phyloP scores from a whole-genome alignment of 352 stramenopile species.

The Saprolegnia parasitica region DNA sequence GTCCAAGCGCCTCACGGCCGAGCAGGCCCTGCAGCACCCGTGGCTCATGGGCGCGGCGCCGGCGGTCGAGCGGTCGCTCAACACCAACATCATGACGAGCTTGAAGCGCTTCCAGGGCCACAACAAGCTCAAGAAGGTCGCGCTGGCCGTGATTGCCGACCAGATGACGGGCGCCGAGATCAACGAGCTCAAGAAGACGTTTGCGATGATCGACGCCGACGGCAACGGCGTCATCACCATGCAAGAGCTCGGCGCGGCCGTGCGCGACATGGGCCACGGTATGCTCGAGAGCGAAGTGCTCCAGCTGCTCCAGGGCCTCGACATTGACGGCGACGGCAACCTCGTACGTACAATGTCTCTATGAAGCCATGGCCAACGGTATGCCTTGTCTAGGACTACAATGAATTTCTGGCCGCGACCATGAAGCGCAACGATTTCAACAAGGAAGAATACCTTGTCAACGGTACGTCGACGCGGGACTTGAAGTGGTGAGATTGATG shows the following conservation, averaged over 20 bases:
- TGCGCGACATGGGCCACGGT: slow-evolving; percentile 75
- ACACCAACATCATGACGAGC: slow-evolving; percentile 80
- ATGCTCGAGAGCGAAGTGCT: slow-evolving; percentile 88
- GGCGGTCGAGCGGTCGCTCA: slow-evolving; percentile 67
- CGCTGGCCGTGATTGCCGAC: slow-evolving; percentile 80
- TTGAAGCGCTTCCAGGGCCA: slow-evolving; percentile 84
- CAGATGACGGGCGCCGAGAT: slow-evolving; percentile 80
- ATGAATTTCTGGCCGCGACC: slow-evolving; percentile 87
- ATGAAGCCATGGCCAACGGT: no score
- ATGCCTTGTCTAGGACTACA: slow-evolving; percentile 90
- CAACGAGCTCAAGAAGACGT: slow-evolving; percentile 75
- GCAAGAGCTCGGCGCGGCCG: slow-evolving; percentile 74
- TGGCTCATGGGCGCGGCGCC: slow-evolving; percentile 79
- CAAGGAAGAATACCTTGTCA: slow-evolving; percentile 83
- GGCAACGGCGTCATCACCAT: slow-evolving; percentile 88
- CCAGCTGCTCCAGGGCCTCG: slow-evolving; percentile 82
- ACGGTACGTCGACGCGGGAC: slow-evolving; percentile 34
- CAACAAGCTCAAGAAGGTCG: slow-evolving; percentile 89
- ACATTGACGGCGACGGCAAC: slow-evolving; percentile 82
- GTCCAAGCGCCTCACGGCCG: slow-evolving; percentile 88
- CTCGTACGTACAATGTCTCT: no score
- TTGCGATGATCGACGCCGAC: slow-evolving; percentile 81
- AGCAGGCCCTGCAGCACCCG: slow-evolving; percentile 64
- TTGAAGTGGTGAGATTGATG: not conserved
- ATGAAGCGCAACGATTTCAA: slow-evolving; percentile 87